Percentiles rank a stretch among this genome's conserved stretches.
Conservation (phyloP, 192 early-diverging fungal species). For the Podochytrium sp. region DNA sequence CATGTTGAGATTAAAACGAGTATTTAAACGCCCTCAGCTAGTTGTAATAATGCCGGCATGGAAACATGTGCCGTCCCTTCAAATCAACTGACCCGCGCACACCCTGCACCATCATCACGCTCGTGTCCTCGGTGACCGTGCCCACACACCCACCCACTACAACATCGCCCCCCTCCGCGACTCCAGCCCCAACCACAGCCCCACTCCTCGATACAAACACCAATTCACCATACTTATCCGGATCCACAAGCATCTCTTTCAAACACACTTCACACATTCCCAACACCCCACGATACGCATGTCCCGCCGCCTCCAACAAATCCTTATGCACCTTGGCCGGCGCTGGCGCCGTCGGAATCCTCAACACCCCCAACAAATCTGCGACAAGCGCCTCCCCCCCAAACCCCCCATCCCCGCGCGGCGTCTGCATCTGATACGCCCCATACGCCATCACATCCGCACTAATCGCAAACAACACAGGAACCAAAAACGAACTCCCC, state of each 20-base stretch:
- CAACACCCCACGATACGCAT: slow-evolving; percentile 4
- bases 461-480: slow-evolving; percentile 21
- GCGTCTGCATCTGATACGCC: slow-evolving; percentile 25
- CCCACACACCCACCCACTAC: too few species aligned
- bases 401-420: background rate
- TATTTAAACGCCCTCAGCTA: too few species aligned
- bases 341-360: slow-evolving; percentile 5
- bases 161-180: too few species aligned
- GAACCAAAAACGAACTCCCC: slow-evolving; percentile 6
- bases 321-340: slow-evolving; percentile 20
- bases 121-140: too few species aligned
- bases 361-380: slow-evolving; percentile 21
- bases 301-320: slow-evolving; percentile 8
- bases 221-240: slow-evolving; percentile 11
- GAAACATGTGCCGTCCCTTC: too few species aligned
- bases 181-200: background rate
- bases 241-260: background rate
- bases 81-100: too few species aligned
- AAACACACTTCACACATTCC: slow-evolving; percentile 31
- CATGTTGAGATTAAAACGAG: too few species aligned
- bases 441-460: slow-evolving; percentile 34
- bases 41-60: too few species aligned
- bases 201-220: slow-evolving; percentile 28
- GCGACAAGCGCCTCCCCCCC: background rate
- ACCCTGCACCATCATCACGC: too few species aligned